Base-by-base conservation (phyloP, 2,329 filamentous ascomycete genomes). In the Talaromyces albobiverticillius region DNA sequence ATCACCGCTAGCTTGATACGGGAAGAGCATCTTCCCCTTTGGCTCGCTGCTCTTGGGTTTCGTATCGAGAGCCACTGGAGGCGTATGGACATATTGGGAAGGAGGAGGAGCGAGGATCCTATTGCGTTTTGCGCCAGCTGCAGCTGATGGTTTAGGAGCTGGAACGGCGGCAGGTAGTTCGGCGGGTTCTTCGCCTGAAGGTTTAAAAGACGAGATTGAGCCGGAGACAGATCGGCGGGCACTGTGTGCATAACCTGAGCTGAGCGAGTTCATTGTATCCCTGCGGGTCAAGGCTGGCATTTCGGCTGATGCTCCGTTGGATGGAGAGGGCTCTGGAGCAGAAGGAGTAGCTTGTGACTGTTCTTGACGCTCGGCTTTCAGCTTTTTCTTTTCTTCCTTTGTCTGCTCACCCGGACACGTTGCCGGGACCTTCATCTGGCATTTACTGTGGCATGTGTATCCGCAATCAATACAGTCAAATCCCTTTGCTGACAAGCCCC, bases 391-490 rank as follows among this genome's bases (percentile, higher is more conserved):
- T 64, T 96, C 92, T 59, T 97, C 94, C 72, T 97, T 99, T 59
- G 81, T 87, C 67, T 94, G 85, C 67, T 97, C 94, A 47, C 94
- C 94, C 0, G 94, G 94, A 67, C 94, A 99, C 67, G 96, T 90
- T 7, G 94, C 89, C 0, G 94, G 91, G 0, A 97, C 94, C 73
- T 97, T 99, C 87, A 99, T 94, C 76, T 99, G 90, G 70, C 94
- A 99, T 75, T 99, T 99, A 78, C 87, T 95, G 74, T 99, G 94
- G 67, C 94, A 99, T 2, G 92, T 96, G 74, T 96, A 99, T 31
- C 95, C 94, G 66, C 94, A 99, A 70, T 97, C 93, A 62, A 88
- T 84, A 67, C 94, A 99, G 69, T 95, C 92, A 67, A 96, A 95
- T 0, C 94, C 94, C 74, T 99, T 99, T 34, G 94, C 93, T 26